Evolutionary conservation across 768 basidiomycete species (phyloP).

Genomic region (Tulasnella sp.): DNA sequence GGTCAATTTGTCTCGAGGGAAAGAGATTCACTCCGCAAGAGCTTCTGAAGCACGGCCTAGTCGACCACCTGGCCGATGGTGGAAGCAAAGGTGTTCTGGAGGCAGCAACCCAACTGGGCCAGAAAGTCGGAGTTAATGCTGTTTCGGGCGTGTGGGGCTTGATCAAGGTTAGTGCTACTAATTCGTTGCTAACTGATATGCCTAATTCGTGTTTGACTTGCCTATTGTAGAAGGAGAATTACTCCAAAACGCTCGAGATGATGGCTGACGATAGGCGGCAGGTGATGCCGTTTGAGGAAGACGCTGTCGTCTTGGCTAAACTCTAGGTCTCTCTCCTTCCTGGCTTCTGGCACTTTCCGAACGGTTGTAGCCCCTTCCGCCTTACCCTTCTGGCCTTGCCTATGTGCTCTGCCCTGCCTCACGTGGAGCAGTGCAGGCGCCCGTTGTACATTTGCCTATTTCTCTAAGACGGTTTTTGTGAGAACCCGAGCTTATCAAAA

Average conservation of each 20-base stretch:
- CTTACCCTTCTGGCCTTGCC: not conserved
- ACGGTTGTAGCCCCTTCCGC: too few species aligned
- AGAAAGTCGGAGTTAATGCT: constrained; percentile 20
- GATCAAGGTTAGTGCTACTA: constrained; percentile 27
- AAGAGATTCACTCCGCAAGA: constrained; percentile 40
- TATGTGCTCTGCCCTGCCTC: not conserved
- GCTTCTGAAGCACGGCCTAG: constrained; percentile 34
- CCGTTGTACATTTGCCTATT: not conserved
- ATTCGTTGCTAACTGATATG: not conserved
- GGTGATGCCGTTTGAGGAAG: constrained; percentile 26
- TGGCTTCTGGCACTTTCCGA: not conserved
- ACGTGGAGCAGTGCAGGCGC: not conserved
- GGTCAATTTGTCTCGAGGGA: constrained; percentile 38
- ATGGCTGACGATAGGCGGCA: constrained; percentile 8
- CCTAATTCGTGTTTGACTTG: not conserved
- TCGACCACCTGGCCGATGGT: constrained; percentile 39
- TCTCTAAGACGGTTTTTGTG: not conserved
- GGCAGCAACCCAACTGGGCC: constrained; percentile 29
- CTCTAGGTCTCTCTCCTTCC: not conserved
- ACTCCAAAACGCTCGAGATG: not conserved
- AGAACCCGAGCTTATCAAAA: not conserved
- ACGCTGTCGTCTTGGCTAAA: constrained; percentile 18
- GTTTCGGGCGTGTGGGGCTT: constrained; percentile 30
- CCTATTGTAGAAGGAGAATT: constrained; percentile 14
- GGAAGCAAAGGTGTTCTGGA: constrained; percentile 28